Base-by-base conservation (phyloP, 345 rosid species). In the Rhodamnia rubescens region DNA sequence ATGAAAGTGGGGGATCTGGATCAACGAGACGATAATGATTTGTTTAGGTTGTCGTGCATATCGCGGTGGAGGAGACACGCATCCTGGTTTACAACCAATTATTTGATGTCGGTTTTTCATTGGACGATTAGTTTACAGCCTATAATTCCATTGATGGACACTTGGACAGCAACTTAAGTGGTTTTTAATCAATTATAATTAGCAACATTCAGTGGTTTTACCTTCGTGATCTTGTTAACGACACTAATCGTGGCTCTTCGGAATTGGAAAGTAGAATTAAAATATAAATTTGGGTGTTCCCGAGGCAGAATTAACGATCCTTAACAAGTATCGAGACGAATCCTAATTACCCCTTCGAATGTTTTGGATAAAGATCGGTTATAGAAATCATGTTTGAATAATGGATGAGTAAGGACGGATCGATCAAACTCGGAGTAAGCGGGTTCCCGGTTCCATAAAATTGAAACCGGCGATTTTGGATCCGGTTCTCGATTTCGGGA, bases 301-400 rank as follows among this genome's bases (percentile, higher is more conserved):
- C 15, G 15, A 7, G 15, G 75, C 15, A 29, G 42, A 61, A 61
- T 4, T 15, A 6, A 27, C 21, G 5, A 61, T 11, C 22, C 11
- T 8, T 1, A 0, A 8, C 5, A 5, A 18, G 13, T 1, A 4
- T 36, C 6, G 5, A 42, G 44, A 42, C 5, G 0, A 64, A 47
- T 18, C 1, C 7, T 11, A 18, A 69, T 69, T 21, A 69, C 47
- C 26, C 14, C 18, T 36, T 69, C 7, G 5, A 18, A 36, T 5
- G 80, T 18, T 18, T 9, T 69, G 26, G 47, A 2, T 18, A 69
- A 69, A 8, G 13, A 69, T 21, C 6, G 8, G 18, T 21, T 22
- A 32, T 69, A 69, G 9, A 69, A 21, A 1, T 12, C 11, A 8
- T 20, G 26, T 36, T 36, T 8, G 26, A 50, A 50, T 2, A 0